Conservation (phyloP, 2,329 filamentous ascomycete species). For the Clonostachys chloroleuca region DNA sequence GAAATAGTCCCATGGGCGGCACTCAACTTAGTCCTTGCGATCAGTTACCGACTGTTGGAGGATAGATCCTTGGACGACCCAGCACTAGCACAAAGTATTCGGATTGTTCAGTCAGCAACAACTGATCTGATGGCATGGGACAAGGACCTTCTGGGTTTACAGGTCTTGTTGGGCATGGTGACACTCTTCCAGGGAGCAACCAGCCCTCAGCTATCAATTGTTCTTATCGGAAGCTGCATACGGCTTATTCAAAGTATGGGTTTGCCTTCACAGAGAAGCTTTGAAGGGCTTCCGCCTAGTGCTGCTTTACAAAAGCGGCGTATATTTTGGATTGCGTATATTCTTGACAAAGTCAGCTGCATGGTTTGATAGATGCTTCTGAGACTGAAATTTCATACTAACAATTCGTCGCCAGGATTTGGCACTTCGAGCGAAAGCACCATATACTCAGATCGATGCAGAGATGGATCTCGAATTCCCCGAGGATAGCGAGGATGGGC, state of each 20-base stretch:
- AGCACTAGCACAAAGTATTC: conserved; percentile 18
- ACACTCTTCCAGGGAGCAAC: conserved; percentile 28
- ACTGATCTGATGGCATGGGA: conserved; percentile 30
- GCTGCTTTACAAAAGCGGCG: conserved; percentile 24
- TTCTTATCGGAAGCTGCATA: conserved; percentile 31
- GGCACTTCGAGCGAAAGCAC: conserved; percentile 25
- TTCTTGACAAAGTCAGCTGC: conserved; percentile 27
- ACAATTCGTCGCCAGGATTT: conserved; percentile 14
- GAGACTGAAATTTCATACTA: background rate
- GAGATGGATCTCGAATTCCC: conserved; percentile 36
- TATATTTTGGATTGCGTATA: conserved; percentile 35
- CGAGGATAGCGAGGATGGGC: conserved; percentile 16
- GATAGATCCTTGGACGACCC: conserved; percentile 5
- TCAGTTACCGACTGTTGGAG: conserved; percentile 5
- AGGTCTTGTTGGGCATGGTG: conserved; percentile 30
- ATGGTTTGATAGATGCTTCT: no score
- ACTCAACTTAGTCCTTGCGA: conserved; percentile 31
- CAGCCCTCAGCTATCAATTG: conserved; percentile 26
- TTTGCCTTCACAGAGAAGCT: conserved; percentile 21
- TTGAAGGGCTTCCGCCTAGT: conserved; percentile 13
- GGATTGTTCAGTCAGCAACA: conserved; percentile 28
- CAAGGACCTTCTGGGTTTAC: conserved; percentile 28
- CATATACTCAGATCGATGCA: conserved; percentile 28
- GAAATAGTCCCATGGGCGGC: conserved; percentile 26
- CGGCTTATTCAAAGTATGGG: conserved; percentile 27